Evolutionary conservation across 495 filamentous ascomycete species (phyloP).

Genomic region (Neurospora pannonica): DNA sequence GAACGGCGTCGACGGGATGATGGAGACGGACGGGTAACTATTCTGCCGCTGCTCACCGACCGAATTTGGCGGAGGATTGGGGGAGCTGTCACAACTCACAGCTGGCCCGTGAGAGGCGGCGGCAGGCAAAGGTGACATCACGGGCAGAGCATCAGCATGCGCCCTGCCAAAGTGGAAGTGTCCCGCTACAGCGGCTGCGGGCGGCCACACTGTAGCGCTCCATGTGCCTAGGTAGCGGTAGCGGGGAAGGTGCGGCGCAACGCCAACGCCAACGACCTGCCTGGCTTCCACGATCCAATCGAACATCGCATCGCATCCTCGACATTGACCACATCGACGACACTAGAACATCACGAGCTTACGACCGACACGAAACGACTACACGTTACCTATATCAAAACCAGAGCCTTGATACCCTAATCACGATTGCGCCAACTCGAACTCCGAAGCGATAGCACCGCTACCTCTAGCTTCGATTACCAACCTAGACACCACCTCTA

Average conservation of each 20-base stretch:
- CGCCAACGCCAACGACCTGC: too few species aligned
- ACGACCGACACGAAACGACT: background rate
- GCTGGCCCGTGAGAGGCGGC: background rate
- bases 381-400: too few species aligned
- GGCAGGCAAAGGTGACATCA: background rate
- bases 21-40: background rate
- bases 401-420: background rate
- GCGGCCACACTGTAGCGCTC: background rate
- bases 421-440: background rate
- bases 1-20: background rate
- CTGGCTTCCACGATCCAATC: too few species aligned
- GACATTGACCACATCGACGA: background rate
- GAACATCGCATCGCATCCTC: background rate
- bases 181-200: slow-evolving; percentile 2
- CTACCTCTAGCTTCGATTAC: background rate
- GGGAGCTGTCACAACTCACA: background rate
- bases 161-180: slow-evolving; percentile 4
- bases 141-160: background rate
- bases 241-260: too few species aligned
- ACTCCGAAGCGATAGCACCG: background rate
- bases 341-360: background rate
- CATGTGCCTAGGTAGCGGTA: too few species aligned
- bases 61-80: background rate
- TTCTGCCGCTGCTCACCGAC: slow-evolving; percentile 11
- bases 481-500: background rate